Conservation (phyloP, 768 basidiomycete genomes). For the Lactarius akahatsu region DNA sequence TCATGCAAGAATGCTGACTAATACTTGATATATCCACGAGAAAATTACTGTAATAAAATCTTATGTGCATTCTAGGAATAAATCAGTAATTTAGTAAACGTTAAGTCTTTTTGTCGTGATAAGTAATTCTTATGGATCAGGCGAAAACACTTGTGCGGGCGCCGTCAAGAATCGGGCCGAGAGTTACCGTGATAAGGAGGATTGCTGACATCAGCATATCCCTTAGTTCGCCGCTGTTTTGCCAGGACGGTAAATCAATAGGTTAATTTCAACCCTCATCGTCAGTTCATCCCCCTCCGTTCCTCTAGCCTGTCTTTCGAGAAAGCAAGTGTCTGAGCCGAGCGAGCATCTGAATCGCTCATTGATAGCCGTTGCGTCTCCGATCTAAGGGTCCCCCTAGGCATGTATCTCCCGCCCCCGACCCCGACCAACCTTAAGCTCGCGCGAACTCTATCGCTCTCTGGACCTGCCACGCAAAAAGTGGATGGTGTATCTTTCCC, state of each 20-base stretch:
- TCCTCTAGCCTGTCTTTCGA: not conserved
- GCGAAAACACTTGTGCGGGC: not conserved
- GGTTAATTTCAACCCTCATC: constrained; percentile 21
- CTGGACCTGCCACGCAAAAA: not conserved
- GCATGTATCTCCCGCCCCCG: constrained; percentile 14
- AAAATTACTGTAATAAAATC: not conserved
- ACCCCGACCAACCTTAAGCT: constrained; percentile 1
- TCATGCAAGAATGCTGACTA: too few relatives aligned
- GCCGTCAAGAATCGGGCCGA: not conserved
- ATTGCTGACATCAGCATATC: constrained; percentile 15
- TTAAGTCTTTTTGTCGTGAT: too few relatives aligned
- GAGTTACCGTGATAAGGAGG: constrained; percentile 11
- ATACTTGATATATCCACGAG: not conserved
- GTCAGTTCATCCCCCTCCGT: constrained; percentile 1
- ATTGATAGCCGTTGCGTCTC: not conserved
- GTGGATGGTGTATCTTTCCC: not conserved
- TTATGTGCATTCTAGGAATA: not conserved
- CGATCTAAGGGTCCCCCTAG: not conserved
- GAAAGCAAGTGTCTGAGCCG: not conserved
- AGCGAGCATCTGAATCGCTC: not conserved
- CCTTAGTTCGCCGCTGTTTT: constrained; percentile 8
- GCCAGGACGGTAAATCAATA: constrained; percentile 5
- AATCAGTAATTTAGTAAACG: not conserved
- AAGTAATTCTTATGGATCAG: too few relatives aligned
- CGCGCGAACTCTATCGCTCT: not conserved